Evolutionary conservation across 1,284 basidiomycete genomes (phyloP).

Genomic region (Leccinum subrobustum): DNA sequence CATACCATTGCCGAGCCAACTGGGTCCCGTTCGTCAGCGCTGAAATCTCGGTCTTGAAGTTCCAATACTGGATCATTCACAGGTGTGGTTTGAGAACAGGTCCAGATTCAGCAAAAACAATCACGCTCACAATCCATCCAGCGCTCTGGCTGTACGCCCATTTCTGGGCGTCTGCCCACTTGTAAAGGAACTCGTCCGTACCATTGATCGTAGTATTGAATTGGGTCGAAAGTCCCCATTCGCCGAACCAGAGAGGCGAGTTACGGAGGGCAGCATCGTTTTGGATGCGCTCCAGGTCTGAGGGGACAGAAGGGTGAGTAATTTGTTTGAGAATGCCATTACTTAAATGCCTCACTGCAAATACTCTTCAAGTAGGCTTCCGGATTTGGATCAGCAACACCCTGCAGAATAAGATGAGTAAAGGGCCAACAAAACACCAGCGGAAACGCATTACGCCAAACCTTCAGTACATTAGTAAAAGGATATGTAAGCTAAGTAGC

Average conservation of each 20-base stretch:
- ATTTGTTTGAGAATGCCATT: neutral
- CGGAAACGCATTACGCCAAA: constrained; percentile 58
- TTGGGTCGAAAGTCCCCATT: constrained; percentile 72
- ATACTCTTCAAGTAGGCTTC: constrained; percentile 64
- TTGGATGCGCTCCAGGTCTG: constrained; percentile 30
- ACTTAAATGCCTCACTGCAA: constrained; percentile 53
- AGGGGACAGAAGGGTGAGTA: neutral
- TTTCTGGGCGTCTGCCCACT: constrained; percentile 84
- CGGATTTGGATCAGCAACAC: constrained; percentile 63
- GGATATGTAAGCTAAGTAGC: neutral
- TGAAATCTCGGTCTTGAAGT: constrained; percentile 69
- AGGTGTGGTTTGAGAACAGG: neutral
- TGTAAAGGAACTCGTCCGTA: constrained; percentile 52
- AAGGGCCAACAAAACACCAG: constrained; percentile 5
- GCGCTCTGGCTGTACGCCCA: constrained; percentile 56
- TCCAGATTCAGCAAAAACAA: neutral
- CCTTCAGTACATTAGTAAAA: constrained; percentile 32
- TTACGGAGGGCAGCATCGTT: constrained; percentile 40
- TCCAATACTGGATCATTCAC: constrained; percentile 63
- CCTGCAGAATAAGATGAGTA: constrained; percentile 38
- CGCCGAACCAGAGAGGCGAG: constrained; percentile 47
- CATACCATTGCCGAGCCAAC: constrained; percentile 58
- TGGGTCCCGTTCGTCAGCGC: constrained; percentile 43
- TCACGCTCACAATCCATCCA: constrained; percentile 65
- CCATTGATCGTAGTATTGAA: constrained; percentile 57